Percentiles rank a stretch among this genome's conserved stretches.
These are phyloP conservation scores for Diutina siamensis DNA, from an alignment of 1,139 yeast species.

Conservation along the genomic window DNA sequence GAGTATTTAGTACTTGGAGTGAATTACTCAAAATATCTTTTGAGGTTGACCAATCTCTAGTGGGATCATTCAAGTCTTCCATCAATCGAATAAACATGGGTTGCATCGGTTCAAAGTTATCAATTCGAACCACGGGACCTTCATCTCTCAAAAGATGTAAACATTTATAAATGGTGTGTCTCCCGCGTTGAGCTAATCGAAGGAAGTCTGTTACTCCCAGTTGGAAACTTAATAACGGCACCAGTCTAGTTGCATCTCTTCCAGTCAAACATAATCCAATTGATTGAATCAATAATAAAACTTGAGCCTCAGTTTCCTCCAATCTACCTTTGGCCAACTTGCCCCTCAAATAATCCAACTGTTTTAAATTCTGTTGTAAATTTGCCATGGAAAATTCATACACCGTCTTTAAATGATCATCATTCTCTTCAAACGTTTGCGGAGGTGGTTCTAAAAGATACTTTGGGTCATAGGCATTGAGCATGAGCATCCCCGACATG, in stretches of 20 bases:
- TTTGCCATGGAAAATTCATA: constrained; percentile 3
- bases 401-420: neutral
- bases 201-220: neutral
- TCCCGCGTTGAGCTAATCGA: neutral
- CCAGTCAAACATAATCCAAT: neutral
- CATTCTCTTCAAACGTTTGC: too few relatives aligned
- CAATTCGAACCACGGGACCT: neutral
- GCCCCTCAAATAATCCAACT: neutral
- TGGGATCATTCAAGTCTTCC: neutral
- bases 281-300: neutral
- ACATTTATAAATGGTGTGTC: neutral
- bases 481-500: neutral
- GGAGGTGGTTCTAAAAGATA: neutral
- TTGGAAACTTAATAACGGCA: neutral
- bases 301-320: neutral
- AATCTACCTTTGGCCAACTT: neutral
- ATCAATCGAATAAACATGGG: neutral
- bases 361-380: neutral
- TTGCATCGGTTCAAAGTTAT: neutral
- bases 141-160: neutral
- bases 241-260: neutral
- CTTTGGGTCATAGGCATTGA: neutral
- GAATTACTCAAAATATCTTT: neutral
- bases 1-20: neutral
- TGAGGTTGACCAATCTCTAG: neutral